phyloP scores from a whole-genome alignment of 129 eudicot species.

The Flaveria trinervia region DNA sequence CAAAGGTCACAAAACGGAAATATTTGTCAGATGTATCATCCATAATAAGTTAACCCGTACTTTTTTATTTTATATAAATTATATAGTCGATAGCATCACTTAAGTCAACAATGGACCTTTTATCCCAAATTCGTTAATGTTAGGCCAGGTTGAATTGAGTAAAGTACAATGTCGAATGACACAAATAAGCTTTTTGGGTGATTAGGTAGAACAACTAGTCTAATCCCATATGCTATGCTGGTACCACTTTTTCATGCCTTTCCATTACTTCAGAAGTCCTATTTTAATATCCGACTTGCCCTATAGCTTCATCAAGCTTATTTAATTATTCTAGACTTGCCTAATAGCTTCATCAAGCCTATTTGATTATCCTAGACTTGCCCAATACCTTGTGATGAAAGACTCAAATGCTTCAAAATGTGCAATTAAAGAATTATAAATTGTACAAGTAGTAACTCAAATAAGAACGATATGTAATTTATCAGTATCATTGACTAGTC shows the following conservation, averaged over 20 bases:
- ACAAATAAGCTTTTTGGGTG: neutral
- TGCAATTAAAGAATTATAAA: neutral
- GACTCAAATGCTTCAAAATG: neutral
- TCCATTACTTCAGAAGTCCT: neutral
- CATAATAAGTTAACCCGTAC: neutral
- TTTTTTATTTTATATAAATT: neutral
- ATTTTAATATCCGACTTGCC: neutral
- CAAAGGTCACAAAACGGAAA: neutral
- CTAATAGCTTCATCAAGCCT: neutral
- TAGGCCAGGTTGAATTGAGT: neutral
- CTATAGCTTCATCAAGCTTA: too few species aligned
- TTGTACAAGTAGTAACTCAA: neutral
- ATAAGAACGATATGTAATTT: neutral
- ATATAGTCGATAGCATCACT: neutral
- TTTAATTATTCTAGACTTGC: neutral
- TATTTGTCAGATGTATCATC: constrained; percentile 5
- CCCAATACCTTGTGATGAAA: neutral
- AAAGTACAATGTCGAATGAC: neutral
- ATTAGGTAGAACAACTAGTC: neutral
- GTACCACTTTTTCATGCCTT: neutral
- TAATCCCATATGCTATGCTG: neutral
- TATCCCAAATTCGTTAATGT: neutral
- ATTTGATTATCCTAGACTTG: too few species aligned
- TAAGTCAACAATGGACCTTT: neutral
- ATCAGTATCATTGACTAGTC: neutral